Evolutionary conservation across 257 asterid genomes (phyloP).

Genomic region (Eucommia ulmoides): DNA sequence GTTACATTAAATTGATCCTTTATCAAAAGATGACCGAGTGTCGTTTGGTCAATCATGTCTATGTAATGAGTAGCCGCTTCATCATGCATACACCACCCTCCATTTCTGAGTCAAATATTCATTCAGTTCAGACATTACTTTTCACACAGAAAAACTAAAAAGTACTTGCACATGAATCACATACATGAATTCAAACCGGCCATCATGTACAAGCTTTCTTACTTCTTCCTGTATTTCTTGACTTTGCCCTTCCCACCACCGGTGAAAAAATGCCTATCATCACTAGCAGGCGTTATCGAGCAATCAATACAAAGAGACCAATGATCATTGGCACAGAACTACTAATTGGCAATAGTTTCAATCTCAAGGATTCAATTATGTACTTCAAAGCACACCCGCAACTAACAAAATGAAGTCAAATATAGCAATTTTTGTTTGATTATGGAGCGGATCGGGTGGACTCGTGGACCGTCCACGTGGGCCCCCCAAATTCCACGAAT

Average conservation of each 20-base stretch:
- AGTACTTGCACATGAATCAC: constrained; percentile 10
- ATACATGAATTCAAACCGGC: constrained; percentile 85
- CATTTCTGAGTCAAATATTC: constrained; percentile 41
- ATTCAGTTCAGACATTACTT: constrained; percentile 1
- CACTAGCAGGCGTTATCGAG: neutral
- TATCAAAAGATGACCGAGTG: constrained; percentile 68
- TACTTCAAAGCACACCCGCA: too few relatives aligned
- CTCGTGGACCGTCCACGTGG: too few relatives aligned
- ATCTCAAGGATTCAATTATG: too few relatives aligned
- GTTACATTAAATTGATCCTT: constrained; percentile 58
- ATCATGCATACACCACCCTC: constrained; percentile 98
- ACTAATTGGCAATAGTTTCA: too few relatives aligned
- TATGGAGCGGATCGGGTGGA: too few relatives aligned
- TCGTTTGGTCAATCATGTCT: constrained; percentile 94
- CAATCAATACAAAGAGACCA: too few relatives aligned
- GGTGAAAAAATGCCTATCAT: constrained; percentile 55
- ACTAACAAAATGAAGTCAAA: too few relatives aligned
- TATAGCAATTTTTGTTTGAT: too few relatives aligned
- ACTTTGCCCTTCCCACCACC: constrained; percentile 85
- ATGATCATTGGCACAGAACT: too few relatives aligned
- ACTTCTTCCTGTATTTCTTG: constrained; percentile 37
- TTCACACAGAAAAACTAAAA: neutral
- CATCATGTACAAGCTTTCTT: constrained; percentile 49
- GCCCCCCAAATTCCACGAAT: too few relatives aligned
- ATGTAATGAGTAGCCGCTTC: constrained; percentile 76